These are phyloP conservation scores for Escovopsis weberi DNA, from an alignment of 2,329 filamentous ascomycete species.

Conservation along the genomic window DNA sequence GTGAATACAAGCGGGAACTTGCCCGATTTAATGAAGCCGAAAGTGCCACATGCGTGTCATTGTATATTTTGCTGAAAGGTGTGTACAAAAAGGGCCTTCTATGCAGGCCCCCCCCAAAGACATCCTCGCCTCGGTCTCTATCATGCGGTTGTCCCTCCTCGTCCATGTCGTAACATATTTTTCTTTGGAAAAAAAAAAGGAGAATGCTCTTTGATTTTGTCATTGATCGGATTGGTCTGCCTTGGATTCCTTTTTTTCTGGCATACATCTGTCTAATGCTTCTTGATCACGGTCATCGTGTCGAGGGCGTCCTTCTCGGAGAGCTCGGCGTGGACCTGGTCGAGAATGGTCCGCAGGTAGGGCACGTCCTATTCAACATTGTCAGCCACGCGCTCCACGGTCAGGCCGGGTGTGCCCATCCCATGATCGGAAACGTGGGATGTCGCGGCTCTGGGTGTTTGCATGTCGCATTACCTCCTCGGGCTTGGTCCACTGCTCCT, in stretches of 20 bases:
- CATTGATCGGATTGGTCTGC: neutral
- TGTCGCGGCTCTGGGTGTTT: neutral
- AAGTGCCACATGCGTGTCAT: too few species aligned
- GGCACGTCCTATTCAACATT: conserved; percentile 28
- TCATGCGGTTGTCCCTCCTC: too few species aligned
- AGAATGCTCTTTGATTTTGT: too few species aligned
- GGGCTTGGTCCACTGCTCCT: conserved; percentile 44
- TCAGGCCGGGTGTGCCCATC: too few species aligned
- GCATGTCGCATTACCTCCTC: conserved; percentile 27
- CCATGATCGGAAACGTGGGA: neutral
- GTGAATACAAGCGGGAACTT: too few species aligned
- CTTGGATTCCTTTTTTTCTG: neutral
- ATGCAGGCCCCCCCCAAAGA: too few species aligned
- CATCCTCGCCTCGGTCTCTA: too few species aligned
- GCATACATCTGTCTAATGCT: conserved; percentile 21
- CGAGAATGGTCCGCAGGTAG: conserved; percentile 39
- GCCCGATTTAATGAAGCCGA: too few species aligned
- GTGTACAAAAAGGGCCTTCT: too few species aligned
- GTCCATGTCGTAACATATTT: too few species aligned
- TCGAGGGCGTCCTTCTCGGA: conserved; percentile 39
- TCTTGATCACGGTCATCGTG: conserved; percentile 35
- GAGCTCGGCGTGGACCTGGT: conserved; percentile 33
- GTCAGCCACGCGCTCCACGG: neutral
- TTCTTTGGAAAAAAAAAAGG: too few species aligned
- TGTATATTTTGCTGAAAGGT: too few species aligned